Evolutionary conservation across 2,329 filamentous ascomycete species (phyloP).

Genomic region (Diaporthe australafricana): DNA sequence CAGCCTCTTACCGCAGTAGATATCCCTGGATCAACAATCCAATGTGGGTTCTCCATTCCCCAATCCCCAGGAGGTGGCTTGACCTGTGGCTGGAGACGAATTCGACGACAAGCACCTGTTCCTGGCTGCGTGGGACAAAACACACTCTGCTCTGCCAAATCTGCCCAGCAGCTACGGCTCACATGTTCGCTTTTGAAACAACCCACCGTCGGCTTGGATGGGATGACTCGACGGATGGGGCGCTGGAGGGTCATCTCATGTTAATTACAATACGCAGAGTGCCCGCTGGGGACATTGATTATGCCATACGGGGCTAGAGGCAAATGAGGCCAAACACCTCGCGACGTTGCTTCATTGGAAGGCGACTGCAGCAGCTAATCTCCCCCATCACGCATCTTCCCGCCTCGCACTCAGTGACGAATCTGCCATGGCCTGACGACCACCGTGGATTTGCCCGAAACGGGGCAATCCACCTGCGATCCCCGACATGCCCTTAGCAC

Average conservation of each 20-base stretch:
- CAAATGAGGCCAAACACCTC: neutral
- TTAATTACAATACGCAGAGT: neutral
- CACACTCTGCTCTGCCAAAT: neutral
- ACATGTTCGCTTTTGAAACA: slow-evolving; percentile 16
- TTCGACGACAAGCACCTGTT: slow-evolving; percentile 1
- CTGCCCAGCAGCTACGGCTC: neutral
- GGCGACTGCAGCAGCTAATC: slow-evolving; percentile 4
- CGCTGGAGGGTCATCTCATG: neutral
- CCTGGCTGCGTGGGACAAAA: neutral
- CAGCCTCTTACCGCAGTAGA: neutral
- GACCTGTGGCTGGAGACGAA: slow-evolving; percentile 8
- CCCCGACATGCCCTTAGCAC: neutral
- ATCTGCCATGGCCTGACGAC: neutral
- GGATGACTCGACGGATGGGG: neutral
- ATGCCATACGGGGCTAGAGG: neutral
- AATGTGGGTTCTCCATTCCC: neutral
- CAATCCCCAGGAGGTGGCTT: slow-evolving; percentile 19
- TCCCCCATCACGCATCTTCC: neutral
- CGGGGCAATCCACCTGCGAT: neutral
- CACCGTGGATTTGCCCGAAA: neutral
- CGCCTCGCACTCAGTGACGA: neutral
- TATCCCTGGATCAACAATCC: neutral
- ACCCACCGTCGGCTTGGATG: neutral
- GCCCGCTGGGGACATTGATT: neutral
- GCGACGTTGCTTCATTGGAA: slow-evolving; percentile 25